phyloP scores from a whole-genome alignment of 192 early-diverging fungal species.

The Fimicolochytrium jonesii region DNA sequence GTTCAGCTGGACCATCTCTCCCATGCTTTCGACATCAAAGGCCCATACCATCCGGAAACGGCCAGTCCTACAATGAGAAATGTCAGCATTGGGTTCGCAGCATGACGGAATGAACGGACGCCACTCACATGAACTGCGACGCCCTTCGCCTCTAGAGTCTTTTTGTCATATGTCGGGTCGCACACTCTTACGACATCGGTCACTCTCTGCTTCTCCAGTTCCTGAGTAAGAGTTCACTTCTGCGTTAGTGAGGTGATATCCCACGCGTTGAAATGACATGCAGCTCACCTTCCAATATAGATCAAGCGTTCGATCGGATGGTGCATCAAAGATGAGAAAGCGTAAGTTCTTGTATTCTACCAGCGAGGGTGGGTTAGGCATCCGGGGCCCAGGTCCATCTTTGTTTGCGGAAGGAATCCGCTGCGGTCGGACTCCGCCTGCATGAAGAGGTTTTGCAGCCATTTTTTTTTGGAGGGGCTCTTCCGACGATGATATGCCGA shows the following conservation, averaged over 20 bases:
- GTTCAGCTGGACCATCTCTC: no score
- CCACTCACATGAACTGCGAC: conserved; percentile 62
- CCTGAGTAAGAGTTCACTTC: conserved; percentile 38
- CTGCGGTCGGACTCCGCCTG: conserved; percentile 9
- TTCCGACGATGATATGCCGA: no score
- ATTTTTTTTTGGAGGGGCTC: neutral
- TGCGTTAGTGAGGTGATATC: no score
- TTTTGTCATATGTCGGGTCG: conserved; percentile 73
- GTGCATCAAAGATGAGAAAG: conserved; percentile 77
- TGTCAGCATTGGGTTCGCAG: neutral
- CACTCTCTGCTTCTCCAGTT: conserved; percentile 61
- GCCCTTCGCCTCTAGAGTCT: conserved; percentile 45
- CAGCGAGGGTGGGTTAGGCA: conserved; percentile 54
- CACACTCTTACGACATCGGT: conserved; percentile 81
- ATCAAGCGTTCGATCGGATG: conserved; percentile 65
- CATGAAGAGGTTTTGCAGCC: neutral
- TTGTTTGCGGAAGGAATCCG: conserved; percentile 15
- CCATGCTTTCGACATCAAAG: no score
- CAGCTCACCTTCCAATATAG: conserved; percentile 58
- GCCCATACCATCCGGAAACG: conserved; percentile 58
- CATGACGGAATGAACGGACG: no score
- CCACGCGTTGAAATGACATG: no score
- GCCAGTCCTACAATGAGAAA: conserved; percentile 49
- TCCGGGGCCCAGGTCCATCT: conserved; percentile 11
- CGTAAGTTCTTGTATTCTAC: conserved; percentile 67